Evolutionary conservation across 805 yeast species (phyloP).

Genomic region (Isabelozyma rhagii): DNA sequence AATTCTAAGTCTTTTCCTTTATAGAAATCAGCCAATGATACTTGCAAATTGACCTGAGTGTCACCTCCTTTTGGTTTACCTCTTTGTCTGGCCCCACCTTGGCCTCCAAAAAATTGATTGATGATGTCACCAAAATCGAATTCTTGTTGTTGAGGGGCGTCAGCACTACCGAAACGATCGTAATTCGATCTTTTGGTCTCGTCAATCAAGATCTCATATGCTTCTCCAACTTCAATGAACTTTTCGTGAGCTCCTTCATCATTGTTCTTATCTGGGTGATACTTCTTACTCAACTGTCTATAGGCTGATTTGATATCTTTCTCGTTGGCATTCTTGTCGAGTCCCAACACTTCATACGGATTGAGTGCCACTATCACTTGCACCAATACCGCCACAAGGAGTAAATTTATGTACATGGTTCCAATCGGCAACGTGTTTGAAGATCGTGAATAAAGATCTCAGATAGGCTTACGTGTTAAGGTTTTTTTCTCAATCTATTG

Average conservation of each 20-base stretch:
- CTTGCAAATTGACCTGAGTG: slow-evolving; percentile 51
- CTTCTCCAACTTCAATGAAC: slow-evolving; percentile 90
- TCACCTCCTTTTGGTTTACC: slow-evolving; percentile 61
- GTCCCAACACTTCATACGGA: slow-evolving; percentile 61
- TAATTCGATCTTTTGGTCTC: slow-evolving; percentile 63
- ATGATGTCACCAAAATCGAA: slow-evolving; percentile 58
- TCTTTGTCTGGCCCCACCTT: slow-evolving; percentile 19
- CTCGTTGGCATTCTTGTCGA: slow-evolving; percentile 65
- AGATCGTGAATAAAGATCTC: no score
- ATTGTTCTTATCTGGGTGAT: slow-evolving; percentile 93
- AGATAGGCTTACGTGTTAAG: neutral
- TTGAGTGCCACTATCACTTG: slow-evolving; percentile 35
- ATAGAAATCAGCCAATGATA: slow-evolving; percentile 65
- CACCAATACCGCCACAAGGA: slow-evolving; percentile 12
- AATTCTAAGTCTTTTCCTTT: slow-evolving; percentile 65
- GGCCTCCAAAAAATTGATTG: slow-evolving; percentile 32
- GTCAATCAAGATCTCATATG: slow-evolving; percentile 81
- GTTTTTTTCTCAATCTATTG: neutral
- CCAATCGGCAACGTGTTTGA: no score
- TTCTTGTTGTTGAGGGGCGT: slow-evolving; percentile 34
- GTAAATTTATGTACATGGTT: slow-evolving; percentile 1
- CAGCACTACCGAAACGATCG: slow-evolving; percentile 75
- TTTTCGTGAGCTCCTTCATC: slow-evolving; percentile 73
- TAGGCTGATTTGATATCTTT: slow-evolving; percentile 84
- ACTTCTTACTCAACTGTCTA: slow-evolving; percentile 74